Base-by-base conservation (phyloP, 2,329 filamentous ascomycete species). In the Zymoseptoria tritici region DNA sequence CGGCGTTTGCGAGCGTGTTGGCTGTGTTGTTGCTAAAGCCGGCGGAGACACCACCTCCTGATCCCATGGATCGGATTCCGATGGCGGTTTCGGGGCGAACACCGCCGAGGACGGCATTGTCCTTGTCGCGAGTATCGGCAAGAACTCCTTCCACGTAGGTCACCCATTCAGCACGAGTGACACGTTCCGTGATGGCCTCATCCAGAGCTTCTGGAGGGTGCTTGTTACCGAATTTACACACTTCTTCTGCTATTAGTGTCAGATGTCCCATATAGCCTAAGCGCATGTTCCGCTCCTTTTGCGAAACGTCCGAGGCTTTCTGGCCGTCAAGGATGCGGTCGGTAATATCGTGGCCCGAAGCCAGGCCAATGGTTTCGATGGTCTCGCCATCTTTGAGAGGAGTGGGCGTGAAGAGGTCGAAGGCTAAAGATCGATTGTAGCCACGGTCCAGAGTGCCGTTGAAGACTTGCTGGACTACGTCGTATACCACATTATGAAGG, bases 191-290 rank as follows among this genome's bases (percentile, higher is more conserved):
- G 2, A 99, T 91, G 11, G 83, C 81, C 62, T 90, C 87, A 0
- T 91, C 94, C 9, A 97, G 81, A 20, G 93, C 79, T 75, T 97
- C 92, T 0, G 91, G 89, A 3, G 93, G 89, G 73, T 97, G 90
- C 57, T 94, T 86, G 75, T 97, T 94, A 42, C 91, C 96, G 72
- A 99, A 97, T 76, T 97, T 99, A 72, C 97, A 91, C 19, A 99
- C 94, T 75, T 99, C 94, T 75, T 99, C 94, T 29, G 94, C 93
- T 61, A 99, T 97, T 26, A 99, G 83, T 0, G 94, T 99, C 55
- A 99, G 80, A 74, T 99, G 94, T 2, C 94, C 94, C 92, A 99
- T 99, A 77, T 97, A 99, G 49, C 94, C 94, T 74, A 97, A 86
- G 54, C 94, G 88, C 75, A 96, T 97, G 74, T 90, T 91, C 64